A percentile compares a stretch with the other conserved stretches of the same genome.
These are phyloP conservation scores for Thinopyrum elongatum DNA, from an alignment of 176 grass and related monocot species.

Conservation along the genomic window DNA sequence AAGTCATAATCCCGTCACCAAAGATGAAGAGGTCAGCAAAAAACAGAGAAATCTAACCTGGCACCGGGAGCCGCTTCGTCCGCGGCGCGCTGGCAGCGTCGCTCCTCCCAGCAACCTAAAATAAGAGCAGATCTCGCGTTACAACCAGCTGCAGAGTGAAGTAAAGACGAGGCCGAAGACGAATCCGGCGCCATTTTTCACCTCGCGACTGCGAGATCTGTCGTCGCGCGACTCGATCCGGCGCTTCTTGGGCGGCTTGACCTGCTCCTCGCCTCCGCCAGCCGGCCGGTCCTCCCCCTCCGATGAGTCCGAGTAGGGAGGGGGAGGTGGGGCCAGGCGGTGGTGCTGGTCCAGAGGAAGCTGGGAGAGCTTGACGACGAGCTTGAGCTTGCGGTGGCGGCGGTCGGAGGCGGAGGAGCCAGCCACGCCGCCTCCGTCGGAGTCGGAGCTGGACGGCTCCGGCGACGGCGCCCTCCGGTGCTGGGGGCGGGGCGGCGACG, in stretches of 20 bases:
- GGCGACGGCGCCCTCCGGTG: conserved; percentile 38
- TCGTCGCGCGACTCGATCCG: conserved; percentile 58
- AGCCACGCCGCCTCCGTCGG: conserved; percentile 39
- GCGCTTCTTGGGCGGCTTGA: conserved; percentile 92
- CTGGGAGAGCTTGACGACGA: conserved; percentile 69
- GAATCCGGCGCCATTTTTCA: conserved; percentile 14
- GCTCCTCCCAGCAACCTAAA: conserved; percentile 48
- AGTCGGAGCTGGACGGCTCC: conserved; percentile 59
- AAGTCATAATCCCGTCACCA: conserved; percentile 11
- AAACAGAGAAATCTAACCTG: conserved; percentile 50
- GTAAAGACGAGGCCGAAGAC: neutral
- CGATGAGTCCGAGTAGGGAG: conserved; percentile 35
- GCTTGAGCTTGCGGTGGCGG: conserved; percentile 74
- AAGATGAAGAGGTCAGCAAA: conserved; percentile 16
- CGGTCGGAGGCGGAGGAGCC: conserved; percentile 43
- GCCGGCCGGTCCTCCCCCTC: conserved; percentile 35
- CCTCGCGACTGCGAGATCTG: conserved; percentile 61
- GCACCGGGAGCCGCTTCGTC: conserved; percentile 56
- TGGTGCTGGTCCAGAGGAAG: conserved; percentile 38
- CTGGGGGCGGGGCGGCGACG: conserved; percentile 33
- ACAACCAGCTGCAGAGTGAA: conserved; percentile 26
- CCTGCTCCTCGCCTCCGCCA: conserved; percentile 56
- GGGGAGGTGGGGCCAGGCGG: conserved; percentile 40
- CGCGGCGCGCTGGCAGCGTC: conserved; percentile 44
- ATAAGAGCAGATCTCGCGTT: conserved; percentile 47